Conservation (phyloP, 2,329 filamentous ascomycete species). For the Chaetomium globosum region DNA sequence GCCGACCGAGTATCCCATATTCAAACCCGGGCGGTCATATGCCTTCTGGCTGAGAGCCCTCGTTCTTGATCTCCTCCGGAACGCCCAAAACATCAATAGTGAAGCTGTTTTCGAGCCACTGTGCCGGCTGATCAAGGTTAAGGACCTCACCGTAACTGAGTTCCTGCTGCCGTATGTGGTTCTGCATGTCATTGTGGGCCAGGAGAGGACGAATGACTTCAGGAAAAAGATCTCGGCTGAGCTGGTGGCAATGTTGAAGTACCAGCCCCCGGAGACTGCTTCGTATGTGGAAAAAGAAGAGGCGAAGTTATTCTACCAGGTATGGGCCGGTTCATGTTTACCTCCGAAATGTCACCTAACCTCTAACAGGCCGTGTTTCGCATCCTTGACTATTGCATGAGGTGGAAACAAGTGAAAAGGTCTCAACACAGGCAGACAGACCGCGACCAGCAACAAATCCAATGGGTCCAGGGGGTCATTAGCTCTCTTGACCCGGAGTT, state of each 20-base stretch:
- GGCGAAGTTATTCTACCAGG: conserved; percentile 84
- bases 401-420: conserved; percentile 82
- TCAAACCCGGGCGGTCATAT: conserved; percentile 68
- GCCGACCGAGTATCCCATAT: conserved; percentile 74
- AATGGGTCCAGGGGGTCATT: conserved; percentile 55
- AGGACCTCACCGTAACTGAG: conserved; percentile 81
- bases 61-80: conserved; percentile 78
- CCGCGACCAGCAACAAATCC: conserved; percentile 54
- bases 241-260: conserved; percentile 71
- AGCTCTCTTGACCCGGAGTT: conserved; percentile 72
- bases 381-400: conserved; percentile 85
- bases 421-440: conserved; percentile 38
- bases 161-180: conserved; percentile 88
- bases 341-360: conserved; percentile 28
- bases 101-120: conserved; percentile 79
- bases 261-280: conserved; percentile 55
- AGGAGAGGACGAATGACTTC: conserved; percentile 52
- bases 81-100: conserved; percentile 73
- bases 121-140: conserved; percentile 78
- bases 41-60: conserved; percentile 79
- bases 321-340: conserved; percentile 46
- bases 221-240: conserved; percentile 67
- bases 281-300: conserved; percentile 69
- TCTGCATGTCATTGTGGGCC: conserved; percentile 78
- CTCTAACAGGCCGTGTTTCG: conserved; percentile 74